phyloP scores from a whole-genome alignment of 768 basidiomycete genomes.

The Suillus hirtellus region DNA sequence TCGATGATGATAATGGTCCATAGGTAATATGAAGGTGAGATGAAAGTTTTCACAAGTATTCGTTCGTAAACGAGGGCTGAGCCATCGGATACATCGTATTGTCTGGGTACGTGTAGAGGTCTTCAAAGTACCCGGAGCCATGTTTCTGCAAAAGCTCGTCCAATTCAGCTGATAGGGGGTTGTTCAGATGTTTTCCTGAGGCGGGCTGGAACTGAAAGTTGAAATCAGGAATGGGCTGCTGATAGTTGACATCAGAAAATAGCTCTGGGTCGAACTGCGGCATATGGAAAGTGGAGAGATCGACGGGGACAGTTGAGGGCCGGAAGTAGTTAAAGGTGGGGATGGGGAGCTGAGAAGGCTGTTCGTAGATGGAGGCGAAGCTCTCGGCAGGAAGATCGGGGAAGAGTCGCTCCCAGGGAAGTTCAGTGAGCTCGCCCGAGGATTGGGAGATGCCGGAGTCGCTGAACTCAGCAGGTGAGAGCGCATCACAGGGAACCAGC shows the following conservation, averaged over 20 bases:
- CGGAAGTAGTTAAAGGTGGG: neutral
- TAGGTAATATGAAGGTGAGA: neutral
- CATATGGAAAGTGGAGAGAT: neutral
- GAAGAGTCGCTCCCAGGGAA: neutral
- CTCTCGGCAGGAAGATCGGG: neutral
- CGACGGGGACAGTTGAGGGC: neutral
- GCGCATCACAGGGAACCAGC: neutral
- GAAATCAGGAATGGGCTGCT: neutral
- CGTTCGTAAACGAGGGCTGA: neutral
- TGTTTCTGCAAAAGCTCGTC: neutral
- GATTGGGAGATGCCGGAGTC: neutral
- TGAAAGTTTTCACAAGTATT: neutral
- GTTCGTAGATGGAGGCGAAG: neutral
- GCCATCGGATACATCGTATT: neutral
- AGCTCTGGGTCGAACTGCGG: neutral
- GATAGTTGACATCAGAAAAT: neutral
- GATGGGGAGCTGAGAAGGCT: neutral
- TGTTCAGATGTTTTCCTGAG: neutral
- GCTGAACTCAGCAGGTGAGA: neutral
- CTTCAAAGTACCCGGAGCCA: neutral
- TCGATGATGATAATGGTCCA: neutral
- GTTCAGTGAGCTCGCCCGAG: neutral
- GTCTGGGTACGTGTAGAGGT: neutral
- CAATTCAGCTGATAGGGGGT: neutral
- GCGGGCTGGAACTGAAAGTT: neutral